phyloP scores from a whole-genome alignment of 2,329 filamentous ascomycete genomes.

The Penicillium fuscoglaucum region DNA sequence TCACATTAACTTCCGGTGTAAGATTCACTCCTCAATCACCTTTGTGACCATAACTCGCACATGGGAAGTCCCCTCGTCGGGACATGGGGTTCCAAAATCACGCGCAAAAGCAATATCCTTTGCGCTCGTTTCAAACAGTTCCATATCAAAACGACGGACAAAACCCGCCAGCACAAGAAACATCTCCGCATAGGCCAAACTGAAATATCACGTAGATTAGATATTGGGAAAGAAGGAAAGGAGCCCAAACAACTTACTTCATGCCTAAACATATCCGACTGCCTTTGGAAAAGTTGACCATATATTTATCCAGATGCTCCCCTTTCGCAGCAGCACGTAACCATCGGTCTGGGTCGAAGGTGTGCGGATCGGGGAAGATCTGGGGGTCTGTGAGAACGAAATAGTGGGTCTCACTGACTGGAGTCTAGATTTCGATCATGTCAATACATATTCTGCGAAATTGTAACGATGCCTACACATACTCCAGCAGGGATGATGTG shows the following conservation, averaged over 20 bases:
- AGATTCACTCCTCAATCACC: conserved; percentile 1
- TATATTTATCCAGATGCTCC: conserved; percentile 22
- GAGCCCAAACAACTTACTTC: conserved; percentile 21
- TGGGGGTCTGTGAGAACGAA: conserved; percentile 24
- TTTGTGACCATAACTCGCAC: conserved; percentile 10
- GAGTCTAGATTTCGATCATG: conserved; percentile 14
- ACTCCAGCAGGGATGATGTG: conserved; percentile 35
- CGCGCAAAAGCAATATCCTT: conserved; percentile 17
- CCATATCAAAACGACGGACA: conserved; percentile 17
- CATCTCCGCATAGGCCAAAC: conserved; percentile 21
- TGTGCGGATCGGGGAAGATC: conserved; percentile 27
- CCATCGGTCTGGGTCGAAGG: conserved; percentile 32
- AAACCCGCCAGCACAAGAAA: conserved; percentile 18
- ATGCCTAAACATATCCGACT: conserved; percentile 28
- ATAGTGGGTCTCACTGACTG: conserved; percentile 21
- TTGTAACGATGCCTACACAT: conserved; percentile 1
- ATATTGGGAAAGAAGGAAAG: not conserved
- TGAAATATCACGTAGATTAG: conserved; percentile 1
- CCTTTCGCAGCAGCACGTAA: conserved; percentile 18
- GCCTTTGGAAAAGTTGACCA: conserved; percentile 30
- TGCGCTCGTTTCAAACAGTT: conserved; percentile 13
- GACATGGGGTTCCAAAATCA: conserved; percentile 18
- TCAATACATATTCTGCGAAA: not conserved
- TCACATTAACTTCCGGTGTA: not conserved
- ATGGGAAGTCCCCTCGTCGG: conserved; percentile 11